These are phyloP conservation scores for Fusarium annulatum DNA, from an alignment of 2,329 filamentous ascomycete genomes.

Conservation along the genomic window DNA sequence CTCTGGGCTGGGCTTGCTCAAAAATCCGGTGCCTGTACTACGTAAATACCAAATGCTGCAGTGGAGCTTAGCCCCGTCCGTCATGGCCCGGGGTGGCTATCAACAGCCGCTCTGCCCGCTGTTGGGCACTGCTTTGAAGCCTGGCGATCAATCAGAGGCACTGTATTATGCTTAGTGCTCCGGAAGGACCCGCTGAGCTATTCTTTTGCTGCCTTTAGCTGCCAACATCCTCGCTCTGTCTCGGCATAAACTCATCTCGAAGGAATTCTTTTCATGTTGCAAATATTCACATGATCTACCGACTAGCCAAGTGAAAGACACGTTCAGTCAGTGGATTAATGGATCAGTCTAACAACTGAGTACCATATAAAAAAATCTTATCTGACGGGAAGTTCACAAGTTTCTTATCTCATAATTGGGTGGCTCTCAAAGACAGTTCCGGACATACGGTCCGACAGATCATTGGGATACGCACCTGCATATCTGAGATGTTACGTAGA, in stretches of 20 bases:
- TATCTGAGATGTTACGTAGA: not conserved
- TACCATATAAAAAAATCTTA: not conserved
- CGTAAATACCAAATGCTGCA: not conserved
- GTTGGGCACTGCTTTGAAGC: constrained; percentile 17
- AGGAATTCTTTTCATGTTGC: constrained; percentile 9
- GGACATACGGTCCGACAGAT: not conserved
- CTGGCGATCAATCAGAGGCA: constrained; percentile 43
- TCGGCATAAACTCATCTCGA: constrained; percentile 42
- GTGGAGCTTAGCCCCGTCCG: constrained; percentile 7
- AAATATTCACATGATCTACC: constrained; percentile 20
- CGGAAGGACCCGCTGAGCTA: constrained; percentile 44
- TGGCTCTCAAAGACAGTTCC: constrained; percentile 1
- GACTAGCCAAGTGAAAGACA: not conserved
- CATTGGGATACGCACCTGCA: not conserved
- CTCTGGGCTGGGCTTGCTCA: constrained; percentile 8
- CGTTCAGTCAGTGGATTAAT: not conserved
- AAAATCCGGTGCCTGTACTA: constrained; percentile 14
- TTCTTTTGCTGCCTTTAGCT: constrained; percentile 18
- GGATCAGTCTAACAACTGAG: not conserved
- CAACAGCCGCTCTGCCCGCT: constrained; percentile 27
- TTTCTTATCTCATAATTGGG: not conserved
- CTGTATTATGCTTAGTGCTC: constrained; percentile 45
- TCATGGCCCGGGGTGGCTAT: constrained; percentile 28
- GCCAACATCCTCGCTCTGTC: constrained; percentile 38
- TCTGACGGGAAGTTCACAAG: not conserved